Evolutionary conservation across 2,329 filamentous ascomycete species (phyloP), one percentile per base, ranked within the genome.

Genomic region (Cercospora zeina): DNA sequence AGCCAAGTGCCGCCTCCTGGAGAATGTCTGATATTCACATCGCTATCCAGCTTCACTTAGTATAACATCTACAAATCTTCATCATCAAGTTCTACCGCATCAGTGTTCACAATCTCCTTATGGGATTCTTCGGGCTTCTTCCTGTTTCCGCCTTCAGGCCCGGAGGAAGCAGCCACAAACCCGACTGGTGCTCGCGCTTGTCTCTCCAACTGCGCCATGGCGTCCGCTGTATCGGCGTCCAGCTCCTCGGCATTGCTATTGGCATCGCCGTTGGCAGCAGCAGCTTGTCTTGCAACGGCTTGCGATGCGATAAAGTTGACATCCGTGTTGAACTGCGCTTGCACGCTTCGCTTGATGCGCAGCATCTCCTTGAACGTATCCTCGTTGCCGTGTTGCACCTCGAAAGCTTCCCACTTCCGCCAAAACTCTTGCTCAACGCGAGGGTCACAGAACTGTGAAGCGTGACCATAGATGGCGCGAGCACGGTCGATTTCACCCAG

Each of bases 331-430:
- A 96, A 99, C 79, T 97, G 91, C 58, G 95, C 93, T 77, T 97
- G 92, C 11, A 99, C 95, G 77, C 91, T 96, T 74, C 95, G 84
- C 83, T 97, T 99, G 81, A 99, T 92, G 31, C 95, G 88, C 65
- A 97, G 82, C 95, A 99, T 99, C 76, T 99, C 95, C 80, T 96
- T 97, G 83, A 96, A 99, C 0, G 96, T 99, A 76, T 99, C 95
- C 76, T 99, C 96, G 78, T 99, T 99, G 67, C 95, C 95, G 73
- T 99, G 95, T 75, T 96, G 90, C 21, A 97, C 92, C 77, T 99
- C 96, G 76, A 99, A 99, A 59, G 87, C 84, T 77, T 99, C 95
- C 95, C 95, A 99, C 75, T 93, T 96, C 70, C 87, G 84, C 96
- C 96, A 99, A 79, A 97, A 99, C 14, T 85, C 87, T 7, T 90